phyloP scores from a whole-genome alignment of 352 stramenopile species.

The Salisapilia sapeloensis region DNA sequence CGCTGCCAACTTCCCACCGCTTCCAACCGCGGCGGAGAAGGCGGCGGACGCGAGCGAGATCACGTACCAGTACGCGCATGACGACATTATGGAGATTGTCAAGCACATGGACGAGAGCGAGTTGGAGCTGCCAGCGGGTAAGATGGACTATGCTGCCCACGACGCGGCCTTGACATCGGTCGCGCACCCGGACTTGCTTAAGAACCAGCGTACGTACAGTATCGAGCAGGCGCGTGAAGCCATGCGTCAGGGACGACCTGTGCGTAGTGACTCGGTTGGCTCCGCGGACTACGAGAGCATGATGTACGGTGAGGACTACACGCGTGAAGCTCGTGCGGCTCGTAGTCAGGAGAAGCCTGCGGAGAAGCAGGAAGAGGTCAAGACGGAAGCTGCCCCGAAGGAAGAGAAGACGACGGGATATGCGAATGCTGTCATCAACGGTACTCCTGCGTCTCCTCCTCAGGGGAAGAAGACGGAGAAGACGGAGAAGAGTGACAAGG shows the following conservation, averaged over 20 bases:
- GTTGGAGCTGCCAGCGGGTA: slow-evolving; percentile 42
- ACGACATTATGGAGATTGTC: slow-evolving; percentile 86
- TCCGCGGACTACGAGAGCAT: slow-evolving; percentile 82
- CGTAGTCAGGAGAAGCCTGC: slow-evolving; percentile 18
- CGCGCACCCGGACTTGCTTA: slow-evolving; percentile 74
- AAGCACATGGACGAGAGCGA: slow-evolving; percentile 83
- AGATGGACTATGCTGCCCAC: slow-evolving; percentile 76
- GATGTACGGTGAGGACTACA: slow-evolving; percentile 85
- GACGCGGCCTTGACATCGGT: slow-evolving; percentile 48
- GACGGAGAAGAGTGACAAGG: slow-evolving; percentile 39
- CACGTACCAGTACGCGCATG: slow-evolving; percentile 62
- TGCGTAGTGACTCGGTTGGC: slow-evolving; percentile 74
- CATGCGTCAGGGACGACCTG: slow-evolving; percentile 75
- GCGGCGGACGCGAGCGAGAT: slow-evolving; percentile 22
- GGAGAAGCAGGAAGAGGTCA: slow-evolving; percentile 8
- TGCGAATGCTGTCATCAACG: slow-evolving; percentile 61
- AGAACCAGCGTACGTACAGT: slow-evolving; percentile 85
- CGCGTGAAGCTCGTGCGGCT: slow-evolving; percentile 63
- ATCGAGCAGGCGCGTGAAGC: slow-evolving; percentile 85
- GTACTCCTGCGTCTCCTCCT: slow-evolving; percentile 24
- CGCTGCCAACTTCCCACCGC: slow-evolving; percentile 66
- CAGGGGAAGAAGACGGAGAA: slow-evolving; percentile 1
- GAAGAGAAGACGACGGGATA: slow-evolving; percentile 42
- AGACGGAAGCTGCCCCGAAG: slow-evolving; percentile 2
- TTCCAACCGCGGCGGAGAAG: slow-evolving; percentile 23